phyloP scores from a whole-genome alignment of 140 eudicot genomes.

The Eryngium alpinum region DNA sequence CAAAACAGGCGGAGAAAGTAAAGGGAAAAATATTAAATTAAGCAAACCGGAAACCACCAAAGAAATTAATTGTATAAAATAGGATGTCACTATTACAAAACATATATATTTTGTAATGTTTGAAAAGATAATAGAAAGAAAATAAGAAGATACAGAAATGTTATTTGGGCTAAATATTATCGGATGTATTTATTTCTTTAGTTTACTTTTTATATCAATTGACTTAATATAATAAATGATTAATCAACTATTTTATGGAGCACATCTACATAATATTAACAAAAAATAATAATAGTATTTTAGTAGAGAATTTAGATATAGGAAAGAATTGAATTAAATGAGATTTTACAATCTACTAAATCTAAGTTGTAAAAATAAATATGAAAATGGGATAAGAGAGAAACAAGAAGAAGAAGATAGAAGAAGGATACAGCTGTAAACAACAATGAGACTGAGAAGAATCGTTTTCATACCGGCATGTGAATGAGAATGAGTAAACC shows the following conservation, averaged over 20 bases:
- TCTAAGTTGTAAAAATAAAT: too few relatives aligned
- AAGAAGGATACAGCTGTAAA: slow-evolving; percentile 48
- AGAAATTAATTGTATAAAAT: background rate
- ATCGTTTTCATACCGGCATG: slow-evolving; percentile 53
- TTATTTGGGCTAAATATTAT: background rate
- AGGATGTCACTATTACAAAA: slow-evolving; percentile 3
- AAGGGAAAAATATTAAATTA: slow-evolving; percentile 28
- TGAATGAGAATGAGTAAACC: background rate
- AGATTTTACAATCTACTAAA: too few relatives aligned
- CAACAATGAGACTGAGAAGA: slow-evolving; percentile 26
- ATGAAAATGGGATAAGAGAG: too few relatives aligned
- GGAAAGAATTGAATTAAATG: too few relatives aligned
- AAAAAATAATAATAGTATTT: too few relatives aligned
- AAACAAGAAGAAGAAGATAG: background rate
- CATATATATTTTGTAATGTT: background rate
- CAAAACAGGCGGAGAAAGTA: slow-evolving; percentile 56
- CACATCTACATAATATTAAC: too few relatives aligned
- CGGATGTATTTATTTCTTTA: too few relatives aligned
- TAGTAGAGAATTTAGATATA: too few relatives aligned
- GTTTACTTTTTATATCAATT: background rate
- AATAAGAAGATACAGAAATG: background rate
- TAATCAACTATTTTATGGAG: too few relatives aligned
- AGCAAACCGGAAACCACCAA: slow-evolving; percentile 14
- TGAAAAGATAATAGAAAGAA: background rate
- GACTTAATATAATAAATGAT: too few relatives aligned